Base-by-base conservation (phyloP, 805 yeast species). In the Lipomyces starkeyi region DNA sequence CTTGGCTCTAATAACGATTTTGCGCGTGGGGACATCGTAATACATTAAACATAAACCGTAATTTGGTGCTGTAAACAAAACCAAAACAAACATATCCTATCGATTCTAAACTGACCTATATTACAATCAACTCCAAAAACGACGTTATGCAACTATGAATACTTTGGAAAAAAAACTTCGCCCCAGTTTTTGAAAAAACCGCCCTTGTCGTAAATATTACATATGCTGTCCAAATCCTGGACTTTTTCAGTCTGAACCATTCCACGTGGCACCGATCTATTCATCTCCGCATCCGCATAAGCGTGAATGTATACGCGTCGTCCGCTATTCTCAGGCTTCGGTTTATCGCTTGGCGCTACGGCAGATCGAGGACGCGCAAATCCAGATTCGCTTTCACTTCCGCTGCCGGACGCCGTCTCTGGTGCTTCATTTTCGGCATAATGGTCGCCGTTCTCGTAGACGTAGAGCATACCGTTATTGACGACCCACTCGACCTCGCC, bases 401-500 rank as follows among this genome's bases (percentile, higher is more conserved):
- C 40, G 67, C 62, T 58, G 68, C 73, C 60, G 77, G 47, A 75
- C 66, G 53, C 76, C 22, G 74, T 71, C 68, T 57, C 75, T 4
- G 65, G 61, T 14, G 47, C 14, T 2, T 32, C 59, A 32, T 35
- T 13, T 5, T 52, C 66, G 14, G 22, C 40, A 17, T 43, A n/a
- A 37, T 4, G 14, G 13, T 37, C 17, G 5, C 56, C 70, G 52
- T 67, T 64, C 27, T 69, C 76, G 66, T 74, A 80, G 37, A 71
- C 66, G 58, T 73, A 79, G 7, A 87, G 75, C 35, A 73, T 75
- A 0, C 83, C 83, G 13, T 81, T 80, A 9, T 80, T 73, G 61
- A 85, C 77, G 66, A 86, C 80, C 60, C 84, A 83, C 64, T 87
- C 87, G 14, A 91, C 81, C 2, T 83, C 86, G 22, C 80, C 84